Base-by-base conservation (phyloP, 257 asterid genomes). In the Plantago major region DNA sequence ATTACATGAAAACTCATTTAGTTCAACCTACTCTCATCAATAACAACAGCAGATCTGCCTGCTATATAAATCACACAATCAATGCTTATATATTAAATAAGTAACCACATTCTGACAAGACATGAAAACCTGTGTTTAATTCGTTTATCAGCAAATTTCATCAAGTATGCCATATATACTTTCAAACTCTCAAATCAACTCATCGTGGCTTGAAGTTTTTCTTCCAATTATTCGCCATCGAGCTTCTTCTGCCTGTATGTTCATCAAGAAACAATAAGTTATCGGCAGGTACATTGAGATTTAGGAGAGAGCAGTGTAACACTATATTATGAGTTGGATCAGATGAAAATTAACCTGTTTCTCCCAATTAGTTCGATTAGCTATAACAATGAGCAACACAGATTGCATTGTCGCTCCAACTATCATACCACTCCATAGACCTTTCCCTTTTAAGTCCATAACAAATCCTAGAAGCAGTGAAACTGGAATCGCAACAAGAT, bases 391-490 rank as follows among this genome's bases (percentile, higher is more conserved):
- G 50, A 79, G 79, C 43, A 68, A 18, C 58, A 67, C 14, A 22
- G 73, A 61, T 48, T 82, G 85, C 10, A 76, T 74, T 6, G 77
- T 47, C 11, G 79, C 78, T 13, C 88, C 88, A 1, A 73, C 78
- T 13, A 74, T 43, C 42, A 82, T 38, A 44, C 88, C 88, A 60
- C 62, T 64, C 85, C 83, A 79, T 19, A 82, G 79, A 28, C 86
- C 86, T 59, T 77, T 53, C 6, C 79, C 86, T 66, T 67, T 73
- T 43, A 80, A 69, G n/a, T 58, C 69, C 13, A 74, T 2, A 9
- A 82, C 71, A 52, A 82, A 82, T 4, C 79, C 88, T 3, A 69
- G 55, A 14, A 79, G 1, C 38, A 79, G 47, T 10, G 83, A 81
- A 13, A 74, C 63, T 0, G 88, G 88, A 11, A 71, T 70, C 49